Evolutionary conservation across 2,329 filamentous ascomycete genomes (phyloP), one percentile per base, ranked within the genome.

Genomic region (Diaporthe citrichinensis): DNA sequence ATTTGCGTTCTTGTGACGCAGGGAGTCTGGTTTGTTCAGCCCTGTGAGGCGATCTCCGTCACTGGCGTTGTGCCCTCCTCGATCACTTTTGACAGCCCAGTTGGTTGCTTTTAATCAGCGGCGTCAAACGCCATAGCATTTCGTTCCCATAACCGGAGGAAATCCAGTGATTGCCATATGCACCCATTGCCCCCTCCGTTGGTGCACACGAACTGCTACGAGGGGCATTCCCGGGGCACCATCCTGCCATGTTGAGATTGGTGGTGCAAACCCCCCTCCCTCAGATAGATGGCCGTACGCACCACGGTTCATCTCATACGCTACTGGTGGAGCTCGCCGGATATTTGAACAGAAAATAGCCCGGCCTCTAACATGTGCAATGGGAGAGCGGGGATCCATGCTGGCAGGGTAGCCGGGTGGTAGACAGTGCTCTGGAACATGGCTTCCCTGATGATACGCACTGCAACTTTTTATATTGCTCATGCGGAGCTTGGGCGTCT

Each of bases 201-300:
- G 28, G 44, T 23, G 34, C 46, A 53, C 15, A 15, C 23, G 34
- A 31, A 20, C 9, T 23, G n/a, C 59, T 36, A 23, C 12, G 17
- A 25, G 36, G 36, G 36, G 36, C 36, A 3, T 12, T n/a, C 12
- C 10, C 39, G 20, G 44, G 28, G 20, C 65, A n/a, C n/a, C 25
- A 65, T 55, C 34, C 58, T 25, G 3, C 44, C 25, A 25, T 57
- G 46, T 34, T 15, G 25, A 55, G 44, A 73, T 55, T 46, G 44
- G 25, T 44, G 44, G 65, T 55, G 46, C 46, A 46, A 44, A 46
- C 8, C 8, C 8, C 46, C 34, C 28, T 31, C 36, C 58, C 71
- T 49, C 71, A 44, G n/a, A 44, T 73, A 73, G 25, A 65, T 73
- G 46, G 34, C n/a, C 34, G 17, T 51, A 46, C 39, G 36, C 25